phyloP scores from a whole-genome alignment of 2,329 filamentous ascomycete genomes.

The Microsporum canis region DNA sequence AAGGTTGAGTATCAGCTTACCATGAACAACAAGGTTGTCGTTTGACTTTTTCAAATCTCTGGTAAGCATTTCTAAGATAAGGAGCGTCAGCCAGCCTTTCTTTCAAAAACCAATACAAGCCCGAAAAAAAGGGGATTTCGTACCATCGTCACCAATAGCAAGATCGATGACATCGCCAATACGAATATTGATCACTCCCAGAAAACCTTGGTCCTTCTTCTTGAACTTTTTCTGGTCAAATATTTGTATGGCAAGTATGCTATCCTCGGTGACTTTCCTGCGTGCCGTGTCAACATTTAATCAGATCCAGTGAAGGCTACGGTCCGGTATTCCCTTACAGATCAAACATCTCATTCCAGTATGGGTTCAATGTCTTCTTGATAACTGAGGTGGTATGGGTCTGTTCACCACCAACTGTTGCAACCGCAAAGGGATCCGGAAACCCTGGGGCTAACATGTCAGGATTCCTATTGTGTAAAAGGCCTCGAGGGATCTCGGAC shows the following conservation, averaged over 20 bases:
- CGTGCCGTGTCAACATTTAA: slow-evolving; percentile 8
- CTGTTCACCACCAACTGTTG: slow-evolving; percentile 93
- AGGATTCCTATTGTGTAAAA: slow-evolving; percentile 1
- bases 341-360: slow-evolving; percentile 99
- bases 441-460: slow-evolving; percentile 53
- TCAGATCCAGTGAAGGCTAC: not conserved
- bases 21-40: slow-evolving; percentile 94
- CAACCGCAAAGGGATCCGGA: slow-evolving; percentile 93
- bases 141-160: slow-evolving; percentile 82
- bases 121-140: slow-evolving; percentile 20
- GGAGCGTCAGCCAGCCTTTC: not conserved
- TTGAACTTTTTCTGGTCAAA: slow-evolving; percentile 99
- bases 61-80: slow-evolving; percentile 74
- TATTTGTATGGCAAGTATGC: slow-evolving; percentile 93
- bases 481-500: slow-evolving; percentile 31
- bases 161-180: slow-evolving; percentile 91
- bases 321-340: slow-evolving; percentile 53
- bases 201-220: slow-evolving; percentile 99
- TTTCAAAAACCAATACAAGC: not conserved
- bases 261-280: slow-evolving; percentile 85
- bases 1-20: slow-evolving; percentile 91
- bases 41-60: slow-evolving; percentile 95
- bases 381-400: slow-evolving; percentile 96
- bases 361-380: slow-evolving; percentile 96
- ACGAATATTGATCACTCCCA: slow-evolving; percentile 94